Percentiles rank a stretch among this genome's conserved stretches.
Evolutionary conservation across 2,329 filamentous ascomycete genomes (phyloP).

Genomic region (Cladophialophora bantiana): DNA sequence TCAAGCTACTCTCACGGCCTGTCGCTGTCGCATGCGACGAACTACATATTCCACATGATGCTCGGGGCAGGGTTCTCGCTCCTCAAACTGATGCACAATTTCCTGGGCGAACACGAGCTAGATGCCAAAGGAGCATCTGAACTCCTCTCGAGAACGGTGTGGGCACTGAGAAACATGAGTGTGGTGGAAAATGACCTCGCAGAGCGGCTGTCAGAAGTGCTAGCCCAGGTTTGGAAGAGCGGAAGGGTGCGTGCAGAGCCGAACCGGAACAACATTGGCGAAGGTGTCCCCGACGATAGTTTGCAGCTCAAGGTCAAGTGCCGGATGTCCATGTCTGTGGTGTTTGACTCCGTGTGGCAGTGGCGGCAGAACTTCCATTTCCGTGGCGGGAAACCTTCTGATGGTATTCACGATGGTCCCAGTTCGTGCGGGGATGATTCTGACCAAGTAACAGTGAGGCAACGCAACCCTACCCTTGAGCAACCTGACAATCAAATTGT

Average conservation of each 20-base stretch:
- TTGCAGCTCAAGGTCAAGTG: slow-evolving; percentile 70
- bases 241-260: slow-evolving; percentile 46
- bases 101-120: slow-evolving; percentile 60
- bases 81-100: slow-evolving; percentile 70
- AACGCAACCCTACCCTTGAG: slow-evolving; percentile 27
- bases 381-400: slow-evolving; percentile 64
- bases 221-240: slow-evolving; percentile 70
- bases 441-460: slow-evolving; percentile 25
- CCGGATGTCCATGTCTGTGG: slow-evolving; percentile 71
- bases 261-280: slow-evolving; percentile 39
- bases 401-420: slow-evolving; percentile 45
- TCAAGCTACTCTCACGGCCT: slow-evolving; percentile 46
- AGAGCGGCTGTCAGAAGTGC: slow-evolving; percentile 68
- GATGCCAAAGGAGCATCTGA: slow-evolving; percentile 62
- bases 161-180: slow-evolving; percentile 65
- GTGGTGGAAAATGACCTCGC: slow-evolving; percentile 69
- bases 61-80: slow-evolving; percentile 69
- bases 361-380: slow-evolving; percentile 71
- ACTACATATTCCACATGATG: slow-evolving; percentile 72
- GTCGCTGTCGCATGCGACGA: slow-evolving; percentile 61
- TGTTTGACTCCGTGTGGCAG: slow-evolving; percentile 72
- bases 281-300: slow-evolving; percentile 41
- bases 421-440: not conserved
- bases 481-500: slow-evolving; percentile 24
- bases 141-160: slow-evolving; percentile 66